A percentile compares a stretch with the other conserved stretches of the same genome.
Conservation (phyloP, 1,284 basidiomycete genomes). For the Earliella scabrosa region DNA sequence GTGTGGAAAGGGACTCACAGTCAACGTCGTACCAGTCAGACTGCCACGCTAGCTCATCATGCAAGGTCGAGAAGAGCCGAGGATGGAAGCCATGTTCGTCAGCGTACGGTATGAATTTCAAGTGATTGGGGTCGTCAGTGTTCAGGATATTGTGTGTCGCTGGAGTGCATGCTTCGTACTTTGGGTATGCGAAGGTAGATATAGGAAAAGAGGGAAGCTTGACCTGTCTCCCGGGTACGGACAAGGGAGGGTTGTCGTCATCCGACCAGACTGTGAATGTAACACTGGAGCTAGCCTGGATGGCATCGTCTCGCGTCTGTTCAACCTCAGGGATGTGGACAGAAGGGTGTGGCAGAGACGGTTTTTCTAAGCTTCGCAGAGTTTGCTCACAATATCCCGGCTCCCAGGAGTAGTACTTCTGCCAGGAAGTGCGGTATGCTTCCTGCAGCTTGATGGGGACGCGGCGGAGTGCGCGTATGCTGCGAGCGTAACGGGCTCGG, state of each 20-base stretch:
- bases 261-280: slow-evolving; percentile 1
- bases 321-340: neutral
- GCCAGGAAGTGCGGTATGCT: slow-evolving; percentile 34
- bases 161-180: slow-evolving; percentile 43
- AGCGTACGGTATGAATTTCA: slow-evolving; percentile 39
- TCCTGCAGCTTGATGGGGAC: slow-evolving; percentile 1
- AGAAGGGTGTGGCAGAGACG: neutral
- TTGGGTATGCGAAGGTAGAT: slow-evolving; percentile 15
- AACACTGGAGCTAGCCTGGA: slow-evolving; percentile 3
- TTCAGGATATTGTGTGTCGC: too few relatives aligned
- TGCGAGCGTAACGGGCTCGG: slow-evolving; percentile 8
- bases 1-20: slow-evolving; percentile 32
- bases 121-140: slow-evolving; percentile 34
- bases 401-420: slow-evolving; percentile 42
- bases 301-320: neutral
- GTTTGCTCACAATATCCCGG: slow-evolving; percentile 18
- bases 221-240: neutral
- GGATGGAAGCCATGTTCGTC: slow-evolving; percentile 39
- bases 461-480: slow-evolving; percentile 10
- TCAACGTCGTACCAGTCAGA: slow-evolving; percentile 43
- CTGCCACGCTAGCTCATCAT: slow-evolving; percentile 39
- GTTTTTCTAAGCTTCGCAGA: slow-evolving; percentile 2
- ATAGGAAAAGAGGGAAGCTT: neutral
- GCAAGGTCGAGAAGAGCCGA: slow-evolving; percentile 16
- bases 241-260: neutral